These are phyloP conservation scores for Oryza rufipogon DNA, from an alignment of 176 grass and related monocot species.

Conservation along the genomic window DNA sequence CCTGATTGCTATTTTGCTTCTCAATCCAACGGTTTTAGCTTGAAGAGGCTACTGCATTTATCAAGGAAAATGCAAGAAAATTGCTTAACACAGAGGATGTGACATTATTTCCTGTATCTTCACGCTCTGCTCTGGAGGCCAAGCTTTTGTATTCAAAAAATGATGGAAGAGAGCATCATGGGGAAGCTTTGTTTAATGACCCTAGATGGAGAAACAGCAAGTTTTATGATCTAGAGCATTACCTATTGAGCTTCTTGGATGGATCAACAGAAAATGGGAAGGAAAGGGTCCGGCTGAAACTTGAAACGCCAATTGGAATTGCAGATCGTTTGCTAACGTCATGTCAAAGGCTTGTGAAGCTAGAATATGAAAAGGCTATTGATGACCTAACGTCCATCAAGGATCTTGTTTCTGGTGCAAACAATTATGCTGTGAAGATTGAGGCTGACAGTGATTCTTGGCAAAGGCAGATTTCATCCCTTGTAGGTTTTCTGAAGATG, in stretches of 20 bases:
- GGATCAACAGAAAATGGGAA: slow-evolving; percentile 90
- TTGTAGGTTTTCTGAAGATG: slow-evolving; percentile 60
- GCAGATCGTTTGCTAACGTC: slow-evolving; percentile 83
- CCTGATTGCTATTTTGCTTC: slow-evolving; percentile 42
- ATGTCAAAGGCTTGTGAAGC: slow-evolving; percentile 76
- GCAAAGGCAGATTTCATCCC: slow-evolving; percentile 72
- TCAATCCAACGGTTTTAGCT: slow-evolving; percentile 60
- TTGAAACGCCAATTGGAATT: slow-evolving; percentile 95
- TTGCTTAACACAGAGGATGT: slow-evolving; percentile 80
- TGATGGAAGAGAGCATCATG: slow-evolving; percentile 37
- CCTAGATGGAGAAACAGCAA: slow-evolving; percentile 83
- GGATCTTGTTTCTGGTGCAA: slow-evolving; percentile 68
- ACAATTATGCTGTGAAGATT: slow-evolving; percentile 68
- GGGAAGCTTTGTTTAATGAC: slow-evolving; percentile 61
- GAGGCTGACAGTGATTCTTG: slow-evolving; percentile 67
- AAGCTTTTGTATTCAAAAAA: slow-evolving; percentile 74
- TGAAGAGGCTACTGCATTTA: slow-evolving; percentile 88
- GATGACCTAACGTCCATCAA: slow-evolving; percentile 80
- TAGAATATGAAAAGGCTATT: slow-evolving; percentile 74
- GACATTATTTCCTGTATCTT: slow-evolving; percentile 84
- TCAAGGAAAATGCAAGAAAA: slow-evolving; percentile 79
- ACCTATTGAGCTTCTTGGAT: slow-evolving; percentile 90
- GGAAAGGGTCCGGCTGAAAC: slow-evolving; percentile 81
- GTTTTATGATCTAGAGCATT: slow-evolving; percentile 82
- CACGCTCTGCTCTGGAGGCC: slow-evolving; percentile 84